Evolutionary conservation across 345 rosid species (phyloP), one percentile per base, ranked within the genome.

Genomic region (Melaleuca quinquenervia): DNA sequence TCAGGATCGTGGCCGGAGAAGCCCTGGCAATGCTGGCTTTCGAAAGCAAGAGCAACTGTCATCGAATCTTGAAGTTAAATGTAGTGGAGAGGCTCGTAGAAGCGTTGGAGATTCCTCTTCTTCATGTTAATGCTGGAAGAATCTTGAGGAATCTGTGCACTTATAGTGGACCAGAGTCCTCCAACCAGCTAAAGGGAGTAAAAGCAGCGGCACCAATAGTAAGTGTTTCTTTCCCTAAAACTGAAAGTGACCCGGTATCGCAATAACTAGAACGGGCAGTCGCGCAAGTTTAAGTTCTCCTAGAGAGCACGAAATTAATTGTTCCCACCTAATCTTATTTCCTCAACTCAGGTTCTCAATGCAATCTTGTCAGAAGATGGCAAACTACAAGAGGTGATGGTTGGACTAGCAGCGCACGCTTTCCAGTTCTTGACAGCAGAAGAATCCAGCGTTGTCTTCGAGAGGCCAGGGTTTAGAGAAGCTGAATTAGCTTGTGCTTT

Each of bases 351-450:
- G 98, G 96, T 93, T 29, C 93, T 96, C 49, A 92, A 88, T 89
- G 93, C 92, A 75, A 90, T 95, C 20, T 87, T 92, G 88, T 90
- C 91, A 62, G 93, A 90, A 85, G 94, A 94, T 80, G 87, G 88
- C 90, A 94, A 94, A 87, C 55, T 91, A 83, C 98, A 94, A 82
- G 99, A 96, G 92, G 98, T 93, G 78, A 95, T 96, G 95, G 86
- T 91, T 83, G 94, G 95, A 84, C 90, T 90, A 86, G 96, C 89
- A 15, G 92, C 84, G 82, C 93, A 89, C 80, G 90, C 90, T 82
- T 93, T 95, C 89, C 95, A 89, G 82, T 90, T 90, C 87, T 87
- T 93, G 95, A 90, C 82, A 29, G 78, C 87, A 82, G 89, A 93
- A 86, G 96, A 95, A 90, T 89, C 88, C 44, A 88, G 62, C 60